phyloP scores from a whole-genome alignment of 2,329 filamentous ascomycete genomes.

The Aspergillus puulaauensis region DNA sequence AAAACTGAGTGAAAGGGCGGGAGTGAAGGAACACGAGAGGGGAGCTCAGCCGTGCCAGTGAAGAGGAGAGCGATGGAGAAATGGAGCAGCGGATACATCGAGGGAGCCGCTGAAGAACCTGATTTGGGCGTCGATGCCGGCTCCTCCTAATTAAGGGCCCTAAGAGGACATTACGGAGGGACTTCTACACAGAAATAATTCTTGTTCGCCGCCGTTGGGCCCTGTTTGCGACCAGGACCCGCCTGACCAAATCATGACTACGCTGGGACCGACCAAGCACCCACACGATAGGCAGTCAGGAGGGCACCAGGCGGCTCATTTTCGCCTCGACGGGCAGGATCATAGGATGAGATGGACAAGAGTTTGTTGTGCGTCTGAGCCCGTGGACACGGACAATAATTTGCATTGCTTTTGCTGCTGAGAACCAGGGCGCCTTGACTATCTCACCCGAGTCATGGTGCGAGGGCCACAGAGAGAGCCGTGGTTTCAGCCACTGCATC shows the following conservation, averaged over 20 bases:
- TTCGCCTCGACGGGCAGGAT: background rate
- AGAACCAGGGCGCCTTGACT: no score
- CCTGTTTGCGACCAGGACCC: constrained; percentile 18
- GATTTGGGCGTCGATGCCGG: constrained; percentile 13
- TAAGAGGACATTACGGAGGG: background rate
- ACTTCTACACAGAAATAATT: constrained; percentile 2
- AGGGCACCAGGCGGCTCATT: background rate
- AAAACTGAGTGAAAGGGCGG: constrained; percentile 10
- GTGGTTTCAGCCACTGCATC: constrained; percentile 20
- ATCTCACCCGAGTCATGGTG: background rate
- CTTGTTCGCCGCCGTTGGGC: background rate
- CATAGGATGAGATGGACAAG: no score
- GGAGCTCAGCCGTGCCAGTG: background rate
- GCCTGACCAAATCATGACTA: constrained; percentile 20
- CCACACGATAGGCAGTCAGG: background rate
- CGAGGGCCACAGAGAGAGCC: background rate
- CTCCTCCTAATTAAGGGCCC: constrained; percentile 2
- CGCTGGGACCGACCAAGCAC: constrained; percentile 1
- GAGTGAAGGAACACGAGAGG: constrained; percentile 10
- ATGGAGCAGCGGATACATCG: background rate
- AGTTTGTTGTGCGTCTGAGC: no score
- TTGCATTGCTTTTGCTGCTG: no score
- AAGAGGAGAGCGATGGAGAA: constrained; percentile 1
- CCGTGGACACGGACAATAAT: no score
- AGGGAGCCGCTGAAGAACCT: constrained; percentile 10